phyloP scores from a whole-genome alignment of 352 stramenopile species.

The Phytophthora palmivora region DNA sequence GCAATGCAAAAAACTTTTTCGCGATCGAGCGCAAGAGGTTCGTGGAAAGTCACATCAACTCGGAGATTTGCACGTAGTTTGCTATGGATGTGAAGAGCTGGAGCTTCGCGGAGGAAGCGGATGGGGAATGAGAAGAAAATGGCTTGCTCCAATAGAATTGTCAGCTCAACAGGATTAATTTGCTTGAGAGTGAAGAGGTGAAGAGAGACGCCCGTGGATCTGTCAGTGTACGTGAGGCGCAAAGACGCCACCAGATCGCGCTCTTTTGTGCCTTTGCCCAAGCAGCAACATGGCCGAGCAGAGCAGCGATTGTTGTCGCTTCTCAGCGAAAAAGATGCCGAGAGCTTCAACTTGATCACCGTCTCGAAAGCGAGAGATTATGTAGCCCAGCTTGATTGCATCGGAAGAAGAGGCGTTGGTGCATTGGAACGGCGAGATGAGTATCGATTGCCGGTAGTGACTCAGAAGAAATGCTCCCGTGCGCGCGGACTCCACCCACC shows the following conservation, averaged over 20 bases:
- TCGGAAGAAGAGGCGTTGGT: slow-evolving; percentile 17
- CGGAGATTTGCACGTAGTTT: slow-evolving; percentile 29
- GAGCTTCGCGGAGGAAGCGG: neutral
- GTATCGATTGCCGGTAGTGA: slow-evolving; percentile 10
- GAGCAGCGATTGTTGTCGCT: slow-evolving; percentile 4
- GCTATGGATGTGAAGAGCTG: slow-evolving; percentile 20
- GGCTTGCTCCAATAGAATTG: slow-evolving; percentile 1
- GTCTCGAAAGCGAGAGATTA: slow-evolving; percentile 18
- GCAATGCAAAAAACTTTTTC: neutral
- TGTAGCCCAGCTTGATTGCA: slow-evolving; percentile 19
- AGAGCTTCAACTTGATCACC: slow-evolving; percentile 18
- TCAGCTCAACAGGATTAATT: slow-evolving; percentile 25
- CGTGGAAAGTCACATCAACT: slow-evolving; percentile 34
- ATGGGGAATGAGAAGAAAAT: slow-evolving; percentile 1
- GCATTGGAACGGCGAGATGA: slow-evolving; percentile 19
- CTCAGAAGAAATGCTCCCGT: slow-evolving; percentile 9
- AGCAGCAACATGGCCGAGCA: slow-evolving; percentile 15
- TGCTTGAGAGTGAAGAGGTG: slow-evolving; percentile 1
- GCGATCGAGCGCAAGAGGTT: slow-evolving; percentile 7
- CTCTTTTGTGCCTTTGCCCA: slow-evolving; percentile 21
- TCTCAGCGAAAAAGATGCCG: slow-evolving; percentile 13
- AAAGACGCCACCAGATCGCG: slow-evolving; percentile 16
- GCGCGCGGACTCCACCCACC: slow-evolving; percentile 25
- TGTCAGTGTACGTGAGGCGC: slow-evolving; percentile 22
- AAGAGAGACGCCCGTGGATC: slow-evolving; percentile 13